Conservation (phyloP, 176 grass and related monocot species). For the Aegilops sharonensis region DNA sequence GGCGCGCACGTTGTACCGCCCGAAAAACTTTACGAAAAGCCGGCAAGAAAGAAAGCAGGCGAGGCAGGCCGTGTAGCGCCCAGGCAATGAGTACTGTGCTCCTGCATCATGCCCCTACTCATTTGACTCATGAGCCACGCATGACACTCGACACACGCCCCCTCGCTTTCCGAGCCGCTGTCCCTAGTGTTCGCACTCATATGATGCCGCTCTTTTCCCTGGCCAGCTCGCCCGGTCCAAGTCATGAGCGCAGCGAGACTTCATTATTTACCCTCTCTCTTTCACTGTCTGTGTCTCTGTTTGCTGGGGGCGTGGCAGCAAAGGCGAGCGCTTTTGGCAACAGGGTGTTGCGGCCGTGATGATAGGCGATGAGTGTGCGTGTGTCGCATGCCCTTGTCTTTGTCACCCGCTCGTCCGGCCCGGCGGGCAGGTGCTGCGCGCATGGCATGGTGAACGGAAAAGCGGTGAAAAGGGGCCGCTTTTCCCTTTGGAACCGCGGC, state of each 20-base stretch:
- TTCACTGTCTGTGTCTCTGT: no score
- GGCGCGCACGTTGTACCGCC: slow-evolving; percentile 27
- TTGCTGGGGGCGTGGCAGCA: slow-evolving; percentile 9
- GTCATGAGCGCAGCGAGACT: no score
- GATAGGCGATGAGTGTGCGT: slow-evolving; percentile 46
- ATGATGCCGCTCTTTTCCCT: slow-evolving; percentile 29
- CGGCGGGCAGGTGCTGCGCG: background rate
- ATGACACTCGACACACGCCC: background rate
- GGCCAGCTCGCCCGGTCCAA: background rate
- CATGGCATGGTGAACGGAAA: slow-evolving; percentile 29
- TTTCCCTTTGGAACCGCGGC: slow-evolving; percentile 46
- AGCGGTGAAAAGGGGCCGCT: slow-evolving; percentile 30
- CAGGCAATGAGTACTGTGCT: slow-evolving; percentile 38
- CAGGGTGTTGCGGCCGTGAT: slow-evolving; percentile 24
- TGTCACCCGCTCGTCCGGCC: slow-evolving; percentile 23
- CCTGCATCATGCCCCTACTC: background rate
- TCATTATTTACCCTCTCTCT: background rate
- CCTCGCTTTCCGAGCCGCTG: slow-evolving; percentile 45
- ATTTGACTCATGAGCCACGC: background rate
- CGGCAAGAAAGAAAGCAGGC: slow-evolving; percentile 41
- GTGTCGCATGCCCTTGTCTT: slow-evolving; percentile 35
- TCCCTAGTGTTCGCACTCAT: slow-evolving; percentile 31
- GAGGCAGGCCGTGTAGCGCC: slow-evolving; percentile 26
- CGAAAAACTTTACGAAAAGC: slow-evolving; percentile 43
- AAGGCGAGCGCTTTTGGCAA: slow-evolving; percentile 49